A percentile compares a stretch with the other conserved stretches of the same genome.
phyloP scores from a whole-genome alignment of 2,329 filamentous ascomycete genomes.

The Rhynchosporium secalis region DNA sequence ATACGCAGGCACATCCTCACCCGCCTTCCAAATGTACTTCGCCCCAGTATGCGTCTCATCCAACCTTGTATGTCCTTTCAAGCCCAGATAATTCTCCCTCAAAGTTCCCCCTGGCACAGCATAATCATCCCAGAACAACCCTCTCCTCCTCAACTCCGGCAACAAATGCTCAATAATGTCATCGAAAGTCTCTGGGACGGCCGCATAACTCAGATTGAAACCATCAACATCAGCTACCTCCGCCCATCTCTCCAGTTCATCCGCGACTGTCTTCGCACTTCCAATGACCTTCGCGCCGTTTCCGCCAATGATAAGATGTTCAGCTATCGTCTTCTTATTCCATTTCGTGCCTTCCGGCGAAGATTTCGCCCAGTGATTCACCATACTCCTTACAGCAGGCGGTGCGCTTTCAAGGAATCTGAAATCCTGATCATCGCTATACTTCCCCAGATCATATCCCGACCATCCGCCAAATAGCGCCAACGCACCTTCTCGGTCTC shows the following conservation, averaged over 20 bases:
- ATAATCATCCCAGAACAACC: slow-evolving; percentile 54
- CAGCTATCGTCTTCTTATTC: slow-evolving; percentile 40
- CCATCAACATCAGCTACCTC: slow-evolving; percentile 35
- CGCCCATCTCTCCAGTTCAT: slow-evolving; percentile 34
- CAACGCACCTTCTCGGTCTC: slow-evolving; percentile 64
- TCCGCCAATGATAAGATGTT: slow-evolving; percentile 33
- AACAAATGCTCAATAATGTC: slow-evolving; percentile 66
- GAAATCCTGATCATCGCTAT: slow-evolving; percentile 64
- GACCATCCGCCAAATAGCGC: slow-evolving; percentile 76
- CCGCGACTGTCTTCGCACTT: slow-evolving; percentile 30
- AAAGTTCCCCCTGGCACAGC: slow-evolving; percentile 58
- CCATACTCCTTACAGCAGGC: slow-evolving; percentile 52
- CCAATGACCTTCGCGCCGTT: slow-evolving; percentile 34
- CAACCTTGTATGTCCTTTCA: slow-evolving; percentile 51
- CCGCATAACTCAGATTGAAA: slow-evolving; percentile 35
- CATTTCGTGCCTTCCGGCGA: slow-evolving; percentile 38
- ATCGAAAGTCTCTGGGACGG: slow-evolving; percentile 65
- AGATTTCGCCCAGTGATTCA: slow-evolving; percentile 45
- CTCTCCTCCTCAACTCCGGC: slow-evolving; percentile 61
- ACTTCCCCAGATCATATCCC: slow-evolving; percentile 61
- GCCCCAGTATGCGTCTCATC: slow-evolving; percentile 50
- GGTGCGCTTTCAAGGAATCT: slow-evolving; percentile 50
- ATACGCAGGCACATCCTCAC: slow-evolving; percentile 29
- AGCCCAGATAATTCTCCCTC: slow-evolving; percentile 59
- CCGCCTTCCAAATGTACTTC: slow-evolving; percentile 46